Conservation (phyloP, 1,284 basidiomycete species). For the Inonotus obliquus region DNA sequence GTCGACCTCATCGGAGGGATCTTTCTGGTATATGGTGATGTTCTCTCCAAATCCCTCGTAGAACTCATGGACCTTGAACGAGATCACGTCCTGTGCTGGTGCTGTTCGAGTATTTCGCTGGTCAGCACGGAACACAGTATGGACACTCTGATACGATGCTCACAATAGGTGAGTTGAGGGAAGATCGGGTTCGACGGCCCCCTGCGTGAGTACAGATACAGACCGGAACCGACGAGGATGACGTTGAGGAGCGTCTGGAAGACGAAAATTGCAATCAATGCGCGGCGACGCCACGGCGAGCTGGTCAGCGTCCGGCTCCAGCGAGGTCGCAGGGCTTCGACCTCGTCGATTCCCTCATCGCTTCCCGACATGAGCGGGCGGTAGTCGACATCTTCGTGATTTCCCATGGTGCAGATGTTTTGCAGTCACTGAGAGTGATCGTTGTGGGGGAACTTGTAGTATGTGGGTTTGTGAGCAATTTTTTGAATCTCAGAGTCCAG, state of each 20-base stretch:
- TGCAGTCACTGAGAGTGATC: not conserved
- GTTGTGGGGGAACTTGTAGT: not conserved
- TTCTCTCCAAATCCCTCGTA: conserved; percentile 10
- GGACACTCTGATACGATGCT: not conserved
- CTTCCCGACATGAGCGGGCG: not conserved
- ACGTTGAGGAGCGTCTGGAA: not conserved
- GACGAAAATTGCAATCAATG: not conserved
- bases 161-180: not conserved
- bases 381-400: not conserved
- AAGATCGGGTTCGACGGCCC: not conserved
- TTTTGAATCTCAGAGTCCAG: not conserved
- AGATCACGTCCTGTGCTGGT: not conserved
- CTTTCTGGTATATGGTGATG: conserved; percentile 21
- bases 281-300: not conserved
- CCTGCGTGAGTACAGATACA: not conserved
- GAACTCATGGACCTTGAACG: not conserved
- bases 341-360: not conserved
- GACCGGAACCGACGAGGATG: not conserved
- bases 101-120: not conserved
- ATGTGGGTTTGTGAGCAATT: not conserved
- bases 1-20: conserved; percentile 24
- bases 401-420: not conserved
- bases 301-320: not conserved
- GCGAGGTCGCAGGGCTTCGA: not conserved
- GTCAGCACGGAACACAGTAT: not conserved